Evolutionary conservation across 192 early-diverging fungal species (phyloP), one percentile per base, ranked within the genome.

Genomic region (Backusella tuberculispora): DNA sequence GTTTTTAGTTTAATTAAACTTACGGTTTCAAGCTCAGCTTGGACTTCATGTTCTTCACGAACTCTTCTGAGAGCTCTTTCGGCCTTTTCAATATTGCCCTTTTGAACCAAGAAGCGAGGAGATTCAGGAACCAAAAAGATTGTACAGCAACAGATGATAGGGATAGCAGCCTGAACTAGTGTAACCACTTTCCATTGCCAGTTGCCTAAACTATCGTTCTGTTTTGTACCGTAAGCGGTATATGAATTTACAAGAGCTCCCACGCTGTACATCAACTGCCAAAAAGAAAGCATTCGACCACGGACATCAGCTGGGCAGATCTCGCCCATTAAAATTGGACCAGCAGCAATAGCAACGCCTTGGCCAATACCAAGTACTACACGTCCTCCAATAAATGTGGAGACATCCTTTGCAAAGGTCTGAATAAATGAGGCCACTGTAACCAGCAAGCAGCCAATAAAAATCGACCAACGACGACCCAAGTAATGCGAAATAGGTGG

Each of bases 201-300:
- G 29, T 44, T 21, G 24, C 74, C 74, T 38, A 76, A 68, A n/a
- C 24, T n/a, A 13, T 50, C 41, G n/a, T 64, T 50, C 45, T 38
- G 37, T 10, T 42, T 43, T 46, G 5, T 48, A 3, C 74, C 74
- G 41, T 60, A 67, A 17, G 74, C 74, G 42, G 66, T 70, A 53
- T 63, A 76, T 17, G 74, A 69, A 24, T 44, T 63, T 19, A 76
- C 66, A 41, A 76, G 66, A 37, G 74, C 74, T 45, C 74, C 74
- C 17, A 76, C 68, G 42, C 47, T 60, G 24, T 76, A 76, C 29
- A 60, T 41, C 41, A 76, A 63, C 40, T 76, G 74, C 74, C 74
- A 76, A 42, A 76, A 76, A n/a, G 74, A 76, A 41, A 76, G 66
- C 74, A 76, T 76, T 9, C 68, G 50, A 47, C 74, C 74, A 63